Evolutionary conservation across 495 filamentous ascomycete species (phyloP), one percentile per base, ranked within the genome.

Genomic region (Achaetomiella virescens): DNA sequence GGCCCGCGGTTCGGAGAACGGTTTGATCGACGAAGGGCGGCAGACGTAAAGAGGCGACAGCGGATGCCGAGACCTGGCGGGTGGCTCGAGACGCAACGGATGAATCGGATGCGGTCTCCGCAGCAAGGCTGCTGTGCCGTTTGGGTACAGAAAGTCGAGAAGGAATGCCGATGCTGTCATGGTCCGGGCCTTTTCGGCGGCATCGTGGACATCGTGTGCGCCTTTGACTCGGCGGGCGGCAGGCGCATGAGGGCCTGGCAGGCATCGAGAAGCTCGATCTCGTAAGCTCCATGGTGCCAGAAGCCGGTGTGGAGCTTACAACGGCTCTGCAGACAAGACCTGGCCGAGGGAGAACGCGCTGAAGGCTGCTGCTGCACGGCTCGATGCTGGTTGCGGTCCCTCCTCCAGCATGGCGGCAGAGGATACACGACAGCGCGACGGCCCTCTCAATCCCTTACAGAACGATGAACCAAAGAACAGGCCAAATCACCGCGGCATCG

Each of bases 321-420:
- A 60, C 77, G 75, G 61, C 72, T 81, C 76, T 81, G 59, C 79
- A 71, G n/a, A 76, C 68, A 57, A 74, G 75, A 41, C 72, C 59
- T 75, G 35, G 79, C 64, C 54, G 77, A 74, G 62, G 81, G 85
- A 89, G 71, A 61, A 87, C 76, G 72, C 79, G 78, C 67, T 82
- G 81, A 71, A 79, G 68, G 67, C 81, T 82, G 58, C 27, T 67
- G 68, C 81, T 61, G 78, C 85, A 87, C 75, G 81, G 82, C 80
- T 91, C 83, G 71, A 91, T 79, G 75, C 82, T 87, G 75, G 81
- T 80, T 55, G 83, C 82, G 52, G 85, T 86, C 70, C 85, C n/a
- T n/a, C 86, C 85, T 95, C 88, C 72, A 92, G 85, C 89, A 95
- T 95, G 66, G 77, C 64, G 64, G 54, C 48, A 29, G 41, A 47